Evolutionary conservation across 805 yeast genomes (phyloP).

Genomic region (Candida jianshihensis): DNA sequence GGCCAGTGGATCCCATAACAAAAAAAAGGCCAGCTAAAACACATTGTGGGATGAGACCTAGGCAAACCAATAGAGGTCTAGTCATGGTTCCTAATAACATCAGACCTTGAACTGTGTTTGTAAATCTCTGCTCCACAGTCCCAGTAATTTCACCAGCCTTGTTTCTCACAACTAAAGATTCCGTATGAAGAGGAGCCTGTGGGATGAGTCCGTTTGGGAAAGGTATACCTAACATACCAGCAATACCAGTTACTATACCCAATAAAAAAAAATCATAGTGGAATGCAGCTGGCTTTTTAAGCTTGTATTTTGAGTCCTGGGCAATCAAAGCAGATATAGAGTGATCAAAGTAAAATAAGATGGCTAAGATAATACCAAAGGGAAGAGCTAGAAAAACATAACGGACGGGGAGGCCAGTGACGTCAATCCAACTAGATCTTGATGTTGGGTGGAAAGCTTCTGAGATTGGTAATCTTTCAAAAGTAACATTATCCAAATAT

Average conservation of each 20-base stretch:
- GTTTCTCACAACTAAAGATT: slow-evolving; percentile 53
- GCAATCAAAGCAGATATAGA: slow-evolving; percentile 92
- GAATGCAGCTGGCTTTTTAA: slow-evolving; percentile 81
- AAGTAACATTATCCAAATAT: slow-evolving; percentile 44
- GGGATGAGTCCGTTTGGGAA: slow-evolving; percentile 97
- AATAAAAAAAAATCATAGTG: slow-evolving; percentile 87
- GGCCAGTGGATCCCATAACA: slow-evolving; percentile 84
- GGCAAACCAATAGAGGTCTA: slow-evolving; percentile 72
- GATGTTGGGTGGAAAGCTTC: slow-evolving; percentile 71
- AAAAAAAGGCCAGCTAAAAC: slow-evolving; percentile 89
- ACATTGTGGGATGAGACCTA: slow-evolving; percentile 86
- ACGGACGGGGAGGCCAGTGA: slow-evolving; percentile 41
- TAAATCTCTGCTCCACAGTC: slow-evolving; percentile 85
- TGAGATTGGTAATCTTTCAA: slow-evolving; percentile 63
- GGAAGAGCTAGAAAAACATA: slow-evolving; percentile 88
- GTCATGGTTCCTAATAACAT: slow-evolving; percentile 84
- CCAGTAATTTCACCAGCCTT: slow-evolving; percentile 14
- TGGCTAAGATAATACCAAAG: slow-evolving; percentile 79
- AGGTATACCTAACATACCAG: slow-evolving; percentile 87
- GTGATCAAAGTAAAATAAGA: slow-evolving; percentile 89
- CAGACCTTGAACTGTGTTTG: slow-evolving; percentile 80
- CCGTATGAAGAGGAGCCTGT: slow-evolving; percentile 92
- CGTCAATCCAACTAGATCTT: slow-evolving; percentile 33
- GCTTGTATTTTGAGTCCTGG: slow-evolving; percentile 73
- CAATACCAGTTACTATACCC: slow-evolving; percentile 79